phyloP scores from a whole-genome alignment of 2,329 filamentous ascomycete species.

The Didymosphaeria variabile region DNA sequence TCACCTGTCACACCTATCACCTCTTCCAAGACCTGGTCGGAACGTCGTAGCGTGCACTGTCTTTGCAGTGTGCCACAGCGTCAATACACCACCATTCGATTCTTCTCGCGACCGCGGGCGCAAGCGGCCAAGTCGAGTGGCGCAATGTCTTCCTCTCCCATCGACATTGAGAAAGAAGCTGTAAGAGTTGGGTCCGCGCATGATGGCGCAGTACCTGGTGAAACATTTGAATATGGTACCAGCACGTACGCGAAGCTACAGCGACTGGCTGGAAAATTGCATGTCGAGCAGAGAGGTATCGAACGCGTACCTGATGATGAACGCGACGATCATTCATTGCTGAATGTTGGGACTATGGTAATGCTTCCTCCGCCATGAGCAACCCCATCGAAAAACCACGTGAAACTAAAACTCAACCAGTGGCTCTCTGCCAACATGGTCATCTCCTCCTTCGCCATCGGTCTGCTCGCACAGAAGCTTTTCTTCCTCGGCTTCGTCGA shows the following conservation, averaged over 20 bases:
- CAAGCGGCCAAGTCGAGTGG: neutral
- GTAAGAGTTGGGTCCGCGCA: conserved; percentile 31
- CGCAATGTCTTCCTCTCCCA: conserved; percentile 2
- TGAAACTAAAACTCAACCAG: conserved; percentile 48
- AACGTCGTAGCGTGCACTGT: neutral
- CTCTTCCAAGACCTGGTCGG: conserved; percentile 1
- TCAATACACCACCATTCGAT: neutral
- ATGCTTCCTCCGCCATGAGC: conserved; percentile 33
- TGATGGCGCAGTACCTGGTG: conserved; percentile 63
- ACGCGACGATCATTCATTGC: conserved; percentile 69
- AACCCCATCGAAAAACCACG: neutral
- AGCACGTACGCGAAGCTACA: conserved; percentile 67
- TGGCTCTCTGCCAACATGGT: conserved; percentile 84
- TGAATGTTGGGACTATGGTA: conserved; percentile 77
- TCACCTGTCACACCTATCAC: neutral
- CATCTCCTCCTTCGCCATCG: conserved; percentile 78
- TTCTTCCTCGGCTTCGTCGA: conserved; percentile 78
- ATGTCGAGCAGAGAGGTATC: conserved; percentile 78
- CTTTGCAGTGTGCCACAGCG: no score
- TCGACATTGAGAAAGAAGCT: conserved; percentile 40
- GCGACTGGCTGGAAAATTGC: conserved; percentile 69
- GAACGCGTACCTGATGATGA: conserved; percentile 77
- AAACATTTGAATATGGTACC: conserved; percentile 67
- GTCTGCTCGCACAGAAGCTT: conserved; percentile 72
- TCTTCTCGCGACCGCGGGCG: neutral